Base-by-base conservation (phyloP, 2,329 filamentous ascomycete genomes). In the Penicillium sp. region DNA sequence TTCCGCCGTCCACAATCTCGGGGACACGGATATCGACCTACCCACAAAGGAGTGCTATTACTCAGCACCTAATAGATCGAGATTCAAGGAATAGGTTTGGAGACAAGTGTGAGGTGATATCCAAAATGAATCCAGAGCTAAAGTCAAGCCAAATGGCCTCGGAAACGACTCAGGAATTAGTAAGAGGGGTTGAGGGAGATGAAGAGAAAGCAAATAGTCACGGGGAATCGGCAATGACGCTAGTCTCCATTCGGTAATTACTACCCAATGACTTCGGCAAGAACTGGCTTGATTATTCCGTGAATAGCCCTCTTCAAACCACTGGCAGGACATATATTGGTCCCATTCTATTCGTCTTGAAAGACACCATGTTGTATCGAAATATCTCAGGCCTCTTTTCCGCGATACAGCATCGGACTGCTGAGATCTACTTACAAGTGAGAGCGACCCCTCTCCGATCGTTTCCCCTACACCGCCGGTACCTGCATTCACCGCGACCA, bases 121-220 rank as follows among this genome's bases (percentile, higher is more conserved):
- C n/a, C 13, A 18, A 35, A 34, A 43, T 36, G 29, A 31, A 34
- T 37, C 36, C 41, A 33, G 45, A 49, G 49, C 50, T 35, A 35
- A 33, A 39, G 34, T 19, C 39, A 36, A 49, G 31, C 41, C 43
- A 43, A 42, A 51, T 36, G 40, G 34, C 22, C 22, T 25, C 22
- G 22, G 22, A 25, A 25, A 49, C 22, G 30, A 47, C 25, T 27
- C 18, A 29, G 43, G 38, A 55, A 51, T 41, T 41, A 42, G 33
- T 50, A 55, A 37, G 59, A 61, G 58, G 58, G 57, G 58, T 57
- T 54, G 45, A 59, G 41, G 19, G 50, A 55, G 51, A 52, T 53
- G 58, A 61, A 60, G 58, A 54, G 57, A 61, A 61, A 55, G 54
- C 54, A 54, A 57, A 53, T 53, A 59, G 58, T 62, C 58, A 61